These are phyloP conservation scores for Ceratorhiza oryzae-sativae DNA, from an alignment of 1,284 basidiomycete genomes.

Conservation along the genomic window DNA sequence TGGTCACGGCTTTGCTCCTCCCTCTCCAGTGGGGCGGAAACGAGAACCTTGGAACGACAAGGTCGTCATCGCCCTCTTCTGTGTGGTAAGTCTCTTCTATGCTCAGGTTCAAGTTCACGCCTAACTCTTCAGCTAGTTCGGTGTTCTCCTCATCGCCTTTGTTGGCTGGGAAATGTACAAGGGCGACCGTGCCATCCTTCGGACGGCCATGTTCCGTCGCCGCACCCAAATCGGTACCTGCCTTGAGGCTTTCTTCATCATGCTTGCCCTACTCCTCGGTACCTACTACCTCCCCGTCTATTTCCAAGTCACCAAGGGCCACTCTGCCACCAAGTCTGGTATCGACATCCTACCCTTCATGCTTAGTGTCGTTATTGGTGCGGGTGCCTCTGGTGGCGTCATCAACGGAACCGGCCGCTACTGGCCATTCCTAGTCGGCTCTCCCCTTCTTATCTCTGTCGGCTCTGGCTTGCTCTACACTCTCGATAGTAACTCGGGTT, in stretches of 20 bases:
- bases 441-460: conserved; percentile 49
- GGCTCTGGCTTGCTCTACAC: conserved; percentile 57
- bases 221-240: conserved; percentile 49
- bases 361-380: conserved; percentile 44
- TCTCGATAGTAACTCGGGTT: conserved; percentile 45
- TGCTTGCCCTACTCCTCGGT: conserved; percentile 51
- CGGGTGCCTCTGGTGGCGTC: conserved; percentile 51
- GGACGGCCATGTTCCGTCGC: conserved; percentile 43
- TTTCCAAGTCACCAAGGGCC: conserved; percentile 52
- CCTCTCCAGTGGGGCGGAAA: conserved; percentile 55
- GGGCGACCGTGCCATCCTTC: conserved; percentile 48
- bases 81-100: conserved; percentile 39
- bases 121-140: conserved; percentile 44
- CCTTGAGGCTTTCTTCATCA: conserved; percentile 50
- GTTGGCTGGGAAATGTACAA: conserved; percentile 50
- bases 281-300: conserved; percentile 53
- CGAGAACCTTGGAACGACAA: conserved; percentile 50
- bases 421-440: conserved; percentile 51
- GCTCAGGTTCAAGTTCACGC: not conserved
- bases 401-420: conserved; percentile 53
- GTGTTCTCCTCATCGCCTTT: conserved; percentile 49
- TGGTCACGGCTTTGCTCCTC: conserved; percentile 52
- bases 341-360: conserved; percentile 57
- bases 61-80: conserved; percentile 46
- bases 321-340: conserved; percentile 53